These are phyloP conservation scores for Botrytis fragariae DNA, from an alignment of 2,329 filamentous ascomycete genomes.

Conservation along the genomic window DNA sequence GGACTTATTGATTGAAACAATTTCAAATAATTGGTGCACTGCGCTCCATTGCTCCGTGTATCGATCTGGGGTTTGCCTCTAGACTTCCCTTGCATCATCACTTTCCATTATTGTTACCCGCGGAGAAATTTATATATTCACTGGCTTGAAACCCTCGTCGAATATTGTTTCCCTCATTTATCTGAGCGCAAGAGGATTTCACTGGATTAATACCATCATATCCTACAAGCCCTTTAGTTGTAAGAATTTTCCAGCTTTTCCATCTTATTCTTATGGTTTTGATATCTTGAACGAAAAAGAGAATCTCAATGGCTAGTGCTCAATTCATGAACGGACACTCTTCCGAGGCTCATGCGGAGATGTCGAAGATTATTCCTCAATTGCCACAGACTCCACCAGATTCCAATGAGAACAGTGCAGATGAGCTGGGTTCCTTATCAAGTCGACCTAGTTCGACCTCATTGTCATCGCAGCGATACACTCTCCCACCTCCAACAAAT, in stretches of 20 bases:
- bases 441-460: slow-evolving; percentile 26
- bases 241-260: not conserved
- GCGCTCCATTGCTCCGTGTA: not conserved
- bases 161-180: not conserved
- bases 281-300: not conserved
- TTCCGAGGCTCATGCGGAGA: not conserved
- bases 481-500: slow-evolving; percentile 65
- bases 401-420: slow-evolving; percentile 31
- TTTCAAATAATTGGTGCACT: not conserved
- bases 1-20: not conserved
- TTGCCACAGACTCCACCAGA: slow-evolving; percentile 37
- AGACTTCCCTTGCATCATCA: not conserved
- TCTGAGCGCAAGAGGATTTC: not conserved
- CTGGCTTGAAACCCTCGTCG: not conserved
- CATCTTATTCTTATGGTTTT: not conserved
- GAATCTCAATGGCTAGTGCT: not conserved
- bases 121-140: not conserved
- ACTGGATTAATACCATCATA: not conserved
- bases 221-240: not conserved
- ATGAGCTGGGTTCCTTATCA: slow-evolving; percentile 28
- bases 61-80: not conserved
- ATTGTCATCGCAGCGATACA: slow-evolving; percentile 35
- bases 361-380: not conserved
- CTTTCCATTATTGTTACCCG: not conserved
- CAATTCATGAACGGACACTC: not conserved